These are phyloP conservation scores for Cyberlindnera nakhonratchasimensis DNA, from an alignment of 805 yeast species.

Conservation along the genomic window DNA sequence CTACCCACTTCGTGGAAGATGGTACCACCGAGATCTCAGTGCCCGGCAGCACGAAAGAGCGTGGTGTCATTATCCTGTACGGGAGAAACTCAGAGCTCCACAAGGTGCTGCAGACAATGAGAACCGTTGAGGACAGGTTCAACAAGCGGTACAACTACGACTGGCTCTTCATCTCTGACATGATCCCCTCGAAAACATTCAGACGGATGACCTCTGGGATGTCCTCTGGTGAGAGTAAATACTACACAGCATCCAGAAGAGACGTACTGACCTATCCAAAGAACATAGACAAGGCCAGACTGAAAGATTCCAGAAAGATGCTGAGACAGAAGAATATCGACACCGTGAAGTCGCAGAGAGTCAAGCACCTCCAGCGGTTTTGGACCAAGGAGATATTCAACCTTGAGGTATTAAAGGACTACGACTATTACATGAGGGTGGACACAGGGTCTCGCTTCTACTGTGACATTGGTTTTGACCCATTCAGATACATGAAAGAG, in stretches of 20 bases:
- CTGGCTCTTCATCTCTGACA: constrained; percentile 73
- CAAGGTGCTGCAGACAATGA: constrained; percentile 52
- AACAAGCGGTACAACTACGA: constrained; percentile 60
- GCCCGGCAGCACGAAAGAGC: constrained; percentile 32
- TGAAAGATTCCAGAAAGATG: constrained; percentile 32
- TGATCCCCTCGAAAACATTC: constrained; percentile 53
- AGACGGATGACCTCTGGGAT: constrained; percentile 38
- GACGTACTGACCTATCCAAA: constrained; percentile 39
- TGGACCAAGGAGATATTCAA: constrained; percentile 46
- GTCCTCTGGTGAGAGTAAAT: constrained; percentile 53
- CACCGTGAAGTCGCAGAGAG: constrained; percentile 52
- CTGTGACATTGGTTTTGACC: constrained; percentile 47
- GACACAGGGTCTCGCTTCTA: constrained; percentile 43
- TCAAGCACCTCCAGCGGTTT: constrained; percentile 53
- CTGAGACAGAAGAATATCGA: constrained; percentile 41
- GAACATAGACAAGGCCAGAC: constrained; percentile 7
- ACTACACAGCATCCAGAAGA: constrained; percentile 56
- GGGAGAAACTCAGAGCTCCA: constrained; percentile 63
- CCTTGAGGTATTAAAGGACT: constrained; percentile 38
- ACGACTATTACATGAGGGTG: constrained; percentile 51
- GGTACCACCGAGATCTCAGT: not conserved
- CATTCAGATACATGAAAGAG: constrained; percentile 47
- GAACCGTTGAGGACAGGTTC: constrained; percentile 63
- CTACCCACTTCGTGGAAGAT: constrained; percentile 2
- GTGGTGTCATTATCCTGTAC: constrained; percentile 63